Evolutionary conservation across 139 green algal genomes (phyloP).

Genomic region (Picocystis salinarum): DNA sequence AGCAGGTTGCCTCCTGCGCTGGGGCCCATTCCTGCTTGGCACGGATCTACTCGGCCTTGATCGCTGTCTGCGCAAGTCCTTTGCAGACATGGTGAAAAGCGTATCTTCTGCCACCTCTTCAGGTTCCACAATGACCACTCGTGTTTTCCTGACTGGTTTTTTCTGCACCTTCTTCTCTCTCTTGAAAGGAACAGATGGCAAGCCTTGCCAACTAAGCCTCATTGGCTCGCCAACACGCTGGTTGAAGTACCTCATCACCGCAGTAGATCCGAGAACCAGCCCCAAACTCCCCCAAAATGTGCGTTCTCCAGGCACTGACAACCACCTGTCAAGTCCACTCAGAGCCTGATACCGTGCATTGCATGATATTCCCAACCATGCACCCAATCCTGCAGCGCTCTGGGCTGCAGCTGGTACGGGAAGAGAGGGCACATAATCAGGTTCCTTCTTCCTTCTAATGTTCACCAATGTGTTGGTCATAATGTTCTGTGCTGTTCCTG

Average conservation of each 20-base stretch:
- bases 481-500: conserved; percentile 20
- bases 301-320: conserved; percentile 56
- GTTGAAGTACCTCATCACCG: conserved; percentile 4
- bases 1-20: no score
- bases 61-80: no score
- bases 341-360: conserved; percentile 85
- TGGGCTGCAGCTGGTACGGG: conserved; percentile 38
- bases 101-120: no score
- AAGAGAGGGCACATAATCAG: conserved; percentile 44
- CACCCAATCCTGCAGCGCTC: conserved; percentile 45
- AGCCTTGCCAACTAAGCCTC: conserved; percentile 1
- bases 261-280: not conserved
- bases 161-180: no score
- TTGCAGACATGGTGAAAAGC: no score
- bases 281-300: conserved; percentile 16
- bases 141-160: no score
- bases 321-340: conserved; percentile 66
- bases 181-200: no score
- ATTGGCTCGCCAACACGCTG: conserved; percentile 8
- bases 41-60: no score
- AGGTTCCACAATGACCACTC: no score
- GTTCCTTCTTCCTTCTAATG: conserved; percentile 16
- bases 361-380: conserved; percentile 53
- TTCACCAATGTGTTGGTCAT: conserved; percentile 21
- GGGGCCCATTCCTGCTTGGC: no score